phyloP scores from a whole-genome alignment of 257 asterid genomes.

The Solanum tarijense region DNA sequence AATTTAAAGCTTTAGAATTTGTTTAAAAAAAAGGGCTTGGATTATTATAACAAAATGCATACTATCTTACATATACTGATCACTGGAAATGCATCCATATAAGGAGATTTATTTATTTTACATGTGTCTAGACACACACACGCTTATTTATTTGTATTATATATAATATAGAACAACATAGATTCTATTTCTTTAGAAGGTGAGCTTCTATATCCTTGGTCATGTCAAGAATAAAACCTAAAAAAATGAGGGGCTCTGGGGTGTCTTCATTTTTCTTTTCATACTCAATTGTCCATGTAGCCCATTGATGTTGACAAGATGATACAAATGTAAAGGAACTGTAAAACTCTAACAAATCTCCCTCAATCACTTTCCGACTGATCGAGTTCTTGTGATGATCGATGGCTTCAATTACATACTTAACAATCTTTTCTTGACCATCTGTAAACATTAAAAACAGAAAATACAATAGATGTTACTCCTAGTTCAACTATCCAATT shows the following conservation, averaged over 20 bases:
- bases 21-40: neutral
- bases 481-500: neutral
- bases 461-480: neutral
- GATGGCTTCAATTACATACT: neutral
- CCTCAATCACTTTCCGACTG: neutral
- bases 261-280: neutral
- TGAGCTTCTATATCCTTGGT: neutral
- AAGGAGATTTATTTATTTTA: neutral
- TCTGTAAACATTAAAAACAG: neutral
- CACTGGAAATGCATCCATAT: neutral
- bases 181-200: neutral
- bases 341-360: neutral
- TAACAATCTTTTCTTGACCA: neutral
- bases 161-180: neutral
- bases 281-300: neutral
- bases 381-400: neutral
- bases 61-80: neutral
- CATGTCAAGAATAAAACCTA: neutral
- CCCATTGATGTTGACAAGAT: neutral
- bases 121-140: neutral
- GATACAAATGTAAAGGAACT: neutral
- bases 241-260: neutral
- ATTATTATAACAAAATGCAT: neutral
- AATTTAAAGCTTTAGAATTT: neutral
- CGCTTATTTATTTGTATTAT: neutral